phyloP scores from a whole-genome alignment of 495 filamentous ascomycete genomes.

The Echria macrotheca region DNA sequence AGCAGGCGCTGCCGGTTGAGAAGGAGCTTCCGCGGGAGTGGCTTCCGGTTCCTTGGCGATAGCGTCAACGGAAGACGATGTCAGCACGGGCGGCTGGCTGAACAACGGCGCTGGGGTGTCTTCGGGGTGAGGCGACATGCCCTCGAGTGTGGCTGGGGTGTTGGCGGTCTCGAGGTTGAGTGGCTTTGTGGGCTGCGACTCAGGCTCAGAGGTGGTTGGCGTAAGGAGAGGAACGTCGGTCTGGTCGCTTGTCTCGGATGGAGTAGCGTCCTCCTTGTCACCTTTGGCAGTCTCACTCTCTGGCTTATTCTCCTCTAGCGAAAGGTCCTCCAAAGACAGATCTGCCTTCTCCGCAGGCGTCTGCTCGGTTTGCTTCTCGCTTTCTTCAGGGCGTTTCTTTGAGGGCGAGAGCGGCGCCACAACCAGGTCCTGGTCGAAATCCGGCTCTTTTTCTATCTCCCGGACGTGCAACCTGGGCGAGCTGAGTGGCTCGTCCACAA shows the following conservation, averaged over 20 bases:
- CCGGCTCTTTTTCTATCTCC: slow-evolving; percentile 26
- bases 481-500: slow-evolving; percentile 65
- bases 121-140: slow-evolving; percentile 52
- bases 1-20: not conserved
- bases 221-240: slow-evolving; percentile 1
- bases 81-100: too few species aligned
- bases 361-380: not conserved
- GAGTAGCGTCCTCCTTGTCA: not conserved
- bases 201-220: slow-evolving; percentile 1
- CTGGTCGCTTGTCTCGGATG: slow-evolving; percentile 1
- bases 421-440: slow-evolving; percentile 40
- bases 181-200: not conserved
- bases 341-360: slow-evolving; percentile 2
- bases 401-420: slow-evolving; percentile 48
- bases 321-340: slow-evolving; percentile 2
- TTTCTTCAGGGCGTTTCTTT: slow-evolving; percentile 25
- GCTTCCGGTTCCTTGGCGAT: too few species aligned
- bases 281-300: not conserved
- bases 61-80: too few species aligned
- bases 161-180: slow-evolving; percentile 11
- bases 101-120: slow-evolving; percentile 68
- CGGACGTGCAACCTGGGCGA: slow-evolving; percentile 48
- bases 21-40: not conserved
- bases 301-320: not conserved
- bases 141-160: slow-evolving; percentile 2